Base-by-base conservation (phyloP, 352 stramenopile species). In the Globisporangium lucens region DNA sequence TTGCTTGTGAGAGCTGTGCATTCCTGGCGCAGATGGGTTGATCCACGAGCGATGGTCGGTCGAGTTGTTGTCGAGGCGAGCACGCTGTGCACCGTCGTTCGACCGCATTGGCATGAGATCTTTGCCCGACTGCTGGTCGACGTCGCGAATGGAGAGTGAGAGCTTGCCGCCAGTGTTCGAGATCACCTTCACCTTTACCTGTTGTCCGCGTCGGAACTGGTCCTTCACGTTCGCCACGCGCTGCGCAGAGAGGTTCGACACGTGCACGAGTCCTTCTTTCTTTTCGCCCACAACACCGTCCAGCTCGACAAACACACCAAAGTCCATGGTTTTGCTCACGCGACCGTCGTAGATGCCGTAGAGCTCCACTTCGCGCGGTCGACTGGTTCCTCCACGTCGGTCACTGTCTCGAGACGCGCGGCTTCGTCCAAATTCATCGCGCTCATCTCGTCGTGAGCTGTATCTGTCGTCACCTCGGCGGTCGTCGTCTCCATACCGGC, bases 181-280 rank as follows among this genome's bases (percentile, higher is more conserved):
- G 68, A 99, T 98, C 2, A 99, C 82, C 74, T 99, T 99, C 65
- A 99, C 95, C 75, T 98, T 98, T 5, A 99, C 95, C 24, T 74
- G 75, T 79, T 99, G 85, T 8, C 90, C 91, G 29, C 88, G 80
- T 12, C 86, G 83, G 58, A 98, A 89, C 29, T 91, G 83, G 59
- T 97, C 87, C 61, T 97, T 96, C 24, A 90, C 79, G 66, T 97
- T 90, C 64, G 87, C 75, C 30, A 98, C 81, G 38, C 95, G 89
- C 73, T 82, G 76, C 64, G 91, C 75, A 5, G 90, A 93, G 35
- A 99, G 67, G 71, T 99, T 97, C 15, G 87, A 92, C 4, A 98
- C 89, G 71, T 99, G 97, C 29, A 99, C 96, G 8, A 99, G 85
- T 27, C 97, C 97, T 79, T 99, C 95, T 53, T 89, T 85, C 30